Percentiles rank a stretch among this genome's conserved stretches.
Conservation (phyloP, 2,329 filamentous ascomycete species). For the Neopestalotiopsis rosae region DNA sequence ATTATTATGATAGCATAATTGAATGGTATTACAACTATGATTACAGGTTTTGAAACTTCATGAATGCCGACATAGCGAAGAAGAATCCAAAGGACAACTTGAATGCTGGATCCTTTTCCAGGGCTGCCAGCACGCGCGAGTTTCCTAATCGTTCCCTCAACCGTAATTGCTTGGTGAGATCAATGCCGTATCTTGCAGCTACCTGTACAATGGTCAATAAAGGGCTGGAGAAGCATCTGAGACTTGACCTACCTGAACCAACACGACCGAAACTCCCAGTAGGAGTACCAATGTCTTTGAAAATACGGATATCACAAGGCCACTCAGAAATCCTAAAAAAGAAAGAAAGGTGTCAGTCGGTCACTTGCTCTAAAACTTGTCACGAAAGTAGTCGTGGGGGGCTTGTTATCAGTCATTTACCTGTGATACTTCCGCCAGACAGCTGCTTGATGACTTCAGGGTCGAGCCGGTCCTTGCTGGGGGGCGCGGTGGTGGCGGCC, state of each 20-base stretch:
- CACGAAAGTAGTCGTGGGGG: no score
- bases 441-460: conserved; percentile 51
- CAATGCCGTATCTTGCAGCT: conserved; percentile 38
- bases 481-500: conserved; percentile 18
- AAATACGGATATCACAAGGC: conserved; percentile 71
- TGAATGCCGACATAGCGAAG: conserved; percentile 73
- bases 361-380: neutral
- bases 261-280: conserved; percentile 67
- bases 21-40: conserved; percentile 39
- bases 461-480: conserved; percentile 30
- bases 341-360: conserved; percentile 12
- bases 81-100: conserved; percentile 74
- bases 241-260: conserved; percentile 60
- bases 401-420: conserved; percentile 37
- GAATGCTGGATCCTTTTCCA: conserved; percentile 66
- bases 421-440: conserved; percentile 59
- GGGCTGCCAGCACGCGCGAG: conserved; percentile 50
- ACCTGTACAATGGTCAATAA: conserved; percentile 29
- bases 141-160: conserved; percentile 38
- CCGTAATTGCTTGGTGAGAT: conserved; percentile 36
- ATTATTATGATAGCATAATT: neutral
- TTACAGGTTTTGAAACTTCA: conserved; percentile 47
- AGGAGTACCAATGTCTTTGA: conserved; percentile 73
- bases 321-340: conserved; percentile 61
- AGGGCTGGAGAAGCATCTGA: neutral